Percentiles rank a stretch among this genome's conserved stretches.
Conservation (phyloP, 495 filamentous ascomycete species). For the Pseudoneurospora amorphoporcata region DNA sequence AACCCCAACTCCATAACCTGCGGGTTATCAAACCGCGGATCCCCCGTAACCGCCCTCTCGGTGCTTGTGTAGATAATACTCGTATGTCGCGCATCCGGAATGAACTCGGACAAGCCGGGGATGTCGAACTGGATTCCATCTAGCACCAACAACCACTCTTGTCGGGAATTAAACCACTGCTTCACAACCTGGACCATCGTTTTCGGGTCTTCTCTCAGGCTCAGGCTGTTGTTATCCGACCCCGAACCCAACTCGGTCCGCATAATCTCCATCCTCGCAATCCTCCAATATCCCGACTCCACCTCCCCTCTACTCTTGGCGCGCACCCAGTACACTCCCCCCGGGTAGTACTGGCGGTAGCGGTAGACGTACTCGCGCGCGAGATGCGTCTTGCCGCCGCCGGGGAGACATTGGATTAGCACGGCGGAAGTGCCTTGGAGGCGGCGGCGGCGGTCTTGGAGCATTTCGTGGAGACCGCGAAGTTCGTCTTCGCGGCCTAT, state of each 20-base stretch:
- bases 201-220: constrained; percentile 32
- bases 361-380: constrained; percentile 70
- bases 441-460: constrained; percentile 54
- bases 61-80: constrained; percentile 72
- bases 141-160: constrained; percentile 66
- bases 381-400: constrained; percentile 73
- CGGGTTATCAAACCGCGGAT: constrained; percentile 64
- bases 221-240: constrained; percentile 18
- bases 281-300: constrained; percentile 63
- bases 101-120: constrained; percentile 50
- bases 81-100: constrained; percentile 58
- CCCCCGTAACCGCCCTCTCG: constrained; percentile 53
- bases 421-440: constrained; percentile 56
- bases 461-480: constrained; percentile 52
- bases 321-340: constrained; percentile 73
- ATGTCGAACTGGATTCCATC: constrained; percentile 66
- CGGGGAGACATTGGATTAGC: constrained; percentile 62
- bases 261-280: constrained; percentile 55
- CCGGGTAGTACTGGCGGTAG: constrained; percentile 54
- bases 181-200: constrained; percentile 52
- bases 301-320: constrained; percentile 54
- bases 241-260: constrained; percentile 18
- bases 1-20: constrained; percentile 54
- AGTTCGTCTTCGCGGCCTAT: constrained; percentile 65
- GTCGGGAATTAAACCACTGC: constrained; percentile 58